Conservation (phyloP, 495 filamentous ascomycete genomes). For the Peziza echinospora region DNA sequence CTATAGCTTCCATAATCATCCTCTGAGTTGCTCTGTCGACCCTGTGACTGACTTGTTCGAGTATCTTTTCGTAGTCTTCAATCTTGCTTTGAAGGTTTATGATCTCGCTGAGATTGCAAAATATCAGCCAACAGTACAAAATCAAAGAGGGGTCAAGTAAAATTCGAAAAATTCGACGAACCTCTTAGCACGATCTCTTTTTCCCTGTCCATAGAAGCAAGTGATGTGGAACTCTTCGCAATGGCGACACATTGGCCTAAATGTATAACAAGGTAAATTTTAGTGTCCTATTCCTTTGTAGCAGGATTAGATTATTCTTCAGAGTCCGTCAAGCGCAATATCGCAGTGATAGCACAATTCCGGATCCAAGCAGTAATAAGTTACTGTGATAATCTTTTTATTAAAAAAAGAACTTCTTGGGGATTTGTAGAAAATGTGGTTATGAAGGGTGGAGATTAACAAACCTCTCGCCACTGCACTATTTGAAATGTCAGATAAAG, state of each 20-base stretch:
- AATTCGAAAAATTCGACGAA: conserved; percentile 10
- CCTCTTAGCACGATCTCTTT: conserved; percentile 35
- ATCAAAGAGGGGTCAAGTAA: background rate
- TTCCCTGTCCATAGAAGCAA: conserved; percentile 36
- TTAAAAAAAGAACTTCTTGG: no score
- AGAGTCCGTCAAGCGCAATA: no score
- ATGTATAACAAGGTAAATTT: no score
- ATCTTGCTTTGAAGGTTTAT: conserved; percentile 30
- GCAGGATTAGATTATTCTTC: no score
- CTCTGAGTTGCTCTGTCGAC: conserved; percentile 30
- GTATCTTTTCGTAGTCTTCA: conserved; percentile 25
- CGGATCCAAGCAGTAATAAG: no score
- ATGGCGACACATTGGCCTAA: conserved; percentile 29
- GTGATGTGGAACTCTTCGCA: conserved; percentile 29
- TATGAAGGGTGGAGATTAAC: background rate
- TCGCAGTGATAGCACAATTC: no score
- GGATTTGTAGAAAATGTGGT: no score
- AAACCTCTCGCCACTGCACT: conserved; percentile 2
- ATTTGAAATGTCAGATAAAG: background rate
- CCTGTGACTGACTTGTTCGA: conserved; percentile 22
- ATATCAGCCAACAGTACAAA: conserved; percentile 2
- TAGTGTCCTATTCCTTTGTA: no score
- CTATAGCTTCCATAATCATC: conserved; percentile 21
- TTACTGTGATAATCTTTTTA: no score
- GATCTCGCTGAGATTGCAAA: conserved; percentile 20